Evolutionary conservation across 2,329 filamentous ascomycete species (phyloP).

Genomic region (Exserohilum rostratum): DNA sequence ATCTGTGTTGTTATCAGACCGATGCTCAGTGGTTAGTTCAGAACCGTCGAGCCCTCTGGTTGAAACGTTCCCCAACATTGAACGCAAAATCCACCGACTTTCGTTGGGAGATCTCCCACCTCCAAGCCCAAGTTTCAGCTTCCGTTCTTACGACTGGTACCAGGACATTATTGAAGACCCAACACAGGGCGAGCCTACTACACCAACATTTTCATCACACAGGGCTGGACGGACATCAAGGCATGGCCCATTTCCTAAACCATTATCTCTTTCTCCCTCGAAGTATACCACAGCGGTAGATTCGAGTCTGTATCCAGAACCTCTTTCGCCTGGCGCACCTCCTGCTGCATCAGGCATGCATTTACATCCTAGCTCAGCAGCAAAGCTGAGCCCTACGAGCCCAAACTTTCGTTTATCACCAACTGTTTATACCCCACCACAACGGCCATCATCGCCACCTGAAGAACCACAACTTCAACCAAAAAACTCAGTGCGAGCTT

Average conservation of each 20-base stretch:
- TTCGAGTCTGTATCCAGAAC: slow-evolving; percentile 14
- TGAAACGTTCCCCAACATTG: slow-evolving; percentile 18
- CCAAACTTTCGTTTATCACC: slow-evolving; percentile 28
- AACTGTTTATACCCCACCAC: slow-evolving; percentile 29
- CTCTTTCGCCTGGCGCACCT: slow-evolving; percentile 21
- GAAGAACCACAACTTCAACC: slow-evolving; percentile 11
- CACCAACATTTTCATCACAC: not conserved
- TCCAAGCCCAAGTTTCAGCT: slow-evolving; percentile 33
- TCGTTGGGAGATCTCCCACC: slow-evolving; percentile 26
- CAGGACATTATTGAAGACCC: slow-evolving; percentile 34
- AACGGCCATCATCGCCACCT: slow-evolving; percentile 7
- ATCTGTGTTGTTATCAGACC: slow-evolving; percentile 11
- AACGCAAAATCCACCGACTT: slow-evolving; percentile 21
- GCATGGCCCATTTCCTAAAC: slow-evolving; percentile 11
- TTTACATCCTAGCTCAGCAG: slow-evolving; percentile 27
- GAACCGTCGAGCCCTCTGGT: slow-evolving; percentile 8
- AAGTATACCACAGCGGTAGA: slow-evolving; percentile 3
- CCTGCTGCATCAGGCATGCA: slow-evolving; percentile 15
- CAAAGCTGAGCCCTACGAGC: slow-evolving; percentile 21
- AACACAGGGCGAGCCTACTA: slow-evolving; percentile 6
- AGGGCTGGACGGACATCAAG: slow-evolving; percentile 18
- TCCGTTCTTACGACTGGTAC: slow-evolving; percentile 37
- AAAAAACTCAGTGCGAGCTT: slow-evolving; percentile 14
- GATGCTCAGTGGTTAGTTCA: slow-evolving; percentile 4
- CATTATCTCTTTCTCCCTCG: slow-evolving; percentile 14